These are phyloP conservation scores for Gymnopilus dilepis DNA, from an alignment of 768 basidiomycete genomes.

Conservation along the genomic window DNA sequence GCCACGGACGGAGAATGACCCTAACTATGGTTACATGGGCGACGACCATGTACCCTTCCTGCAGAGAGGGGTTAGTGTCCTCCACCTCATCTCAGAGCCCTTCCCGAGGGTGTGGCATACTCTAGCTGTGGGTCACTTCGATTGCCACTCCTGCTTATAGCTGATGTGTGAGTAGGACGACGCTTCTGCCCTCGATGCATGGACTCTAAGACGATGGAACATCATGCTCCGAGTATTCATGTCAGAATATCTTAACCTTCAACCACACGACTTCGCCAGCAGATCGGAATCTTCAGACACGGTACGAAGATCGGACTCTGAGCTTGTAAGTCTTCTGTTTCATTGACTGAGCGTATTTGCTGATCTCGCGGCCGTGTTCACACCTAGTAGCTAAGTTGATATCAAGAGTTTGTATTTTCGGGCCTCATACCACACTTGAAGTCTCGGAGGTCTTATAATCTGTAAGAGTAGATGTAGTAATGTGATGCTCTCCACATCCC, in stretches of 20 bases:
- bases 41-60: conserved; percentile 97
- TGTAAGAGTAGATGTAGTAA: neutral
- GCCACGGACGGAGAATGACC: conserved; percentile 44
- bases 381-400: conserved; percentile 22
- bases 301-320: conserved; percentile 43
- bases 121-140: conserved; percentile 55
- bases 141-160: neutral
- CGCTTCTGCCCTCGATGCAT: conserved; percentile 80
- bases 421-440: neutral
- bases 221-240: conserved; percentile 86
- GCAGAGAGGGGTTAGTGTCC: conserved; percentile 76
- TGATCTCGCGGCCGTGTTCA: conserved; percentile 9
- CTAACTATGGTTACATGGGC: conserved; percentile 66
- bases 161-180: conserved; percentile 68
- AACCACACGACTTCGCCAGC: conserved; percentile 48
- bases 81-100: conserved; percentile 89
- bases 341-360: neutral
- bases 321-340: conserved; percentile 45
- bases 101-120: conserved; percentile 94
- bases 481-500: neutral
- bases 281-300: conserved; percentile 28
- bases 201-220: conserved; percentile 91
- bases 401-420: conserved; percentile 3
- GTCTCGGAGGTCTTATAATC: neutral
- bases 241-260: conserved; percentile 84